These are phyloP conservation scores for Neurospora sp. DNA, from an alignment of 495 filamentous ascomycete genomes.

Conservation along the genomic window DNA sequence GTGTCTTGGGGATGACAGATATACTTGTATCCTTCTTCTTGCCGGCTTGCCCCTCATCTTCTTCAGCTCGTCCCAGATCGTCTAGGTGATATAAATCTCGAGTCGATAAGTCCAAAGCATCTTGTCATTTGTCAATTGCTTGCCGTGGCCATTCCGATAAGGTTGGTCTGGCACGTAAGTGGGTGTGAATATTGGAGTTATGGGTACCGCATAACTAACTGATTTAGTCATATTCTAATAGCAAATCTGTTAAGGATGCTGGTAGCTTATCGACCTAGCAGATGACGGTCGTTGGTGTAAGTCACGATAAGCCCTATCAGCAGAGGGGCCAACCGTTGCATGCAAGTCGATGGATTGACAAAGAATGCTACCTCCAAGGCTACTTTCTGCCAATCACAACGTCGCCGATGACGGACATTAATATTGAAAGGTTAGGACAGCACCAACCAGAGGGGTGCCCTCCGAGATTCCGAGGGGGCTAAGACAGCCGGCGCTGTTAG, in stretches of 20 bases:
- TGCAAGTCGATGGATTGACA: not conserved
- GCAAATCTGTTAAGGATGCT: not conserved
- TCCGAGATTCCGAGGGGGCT: not conserved
- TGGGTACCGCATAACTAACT: not conserved
- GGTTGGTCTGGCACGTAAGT: not conserved
- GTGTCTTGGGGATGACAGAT: not conserved
- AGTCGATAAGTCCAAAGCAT: not conserved
- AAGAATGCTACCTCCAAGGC: not conserved
- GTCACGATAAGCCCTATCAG: not conserved
- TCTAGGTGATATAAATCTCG: not conserved
- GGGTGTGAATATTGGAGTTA: not conserved
- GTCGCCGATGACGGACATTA: not conserved
- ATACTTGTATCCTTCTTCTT: not conserved
- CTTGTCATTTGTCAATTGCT: not conserved
- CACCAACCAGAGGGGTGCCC: not conserved
- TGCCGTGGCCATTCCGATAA: not conserved
- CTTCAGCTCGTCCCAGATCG: not conserved
- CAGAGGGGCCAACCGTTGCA: not conserved
- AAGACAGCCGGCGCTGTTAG: not conserved
- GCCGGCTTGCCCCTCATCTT: not conserved
- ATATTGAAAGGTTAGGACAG: not conserved
- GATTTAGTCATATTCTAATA: accelerated
- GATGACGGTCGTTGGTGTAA: not conserved
- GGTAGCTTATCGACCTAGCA: not conserved
- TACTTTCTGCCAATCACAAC: not conserved